Percentiles rank a stretch among this genome's conserved stretches.
These are phyloP conservation scores for Astragalus membranaceus DNA, from an alignment of 306 rosid genomes.

Conservation along the genomic window DNA sequence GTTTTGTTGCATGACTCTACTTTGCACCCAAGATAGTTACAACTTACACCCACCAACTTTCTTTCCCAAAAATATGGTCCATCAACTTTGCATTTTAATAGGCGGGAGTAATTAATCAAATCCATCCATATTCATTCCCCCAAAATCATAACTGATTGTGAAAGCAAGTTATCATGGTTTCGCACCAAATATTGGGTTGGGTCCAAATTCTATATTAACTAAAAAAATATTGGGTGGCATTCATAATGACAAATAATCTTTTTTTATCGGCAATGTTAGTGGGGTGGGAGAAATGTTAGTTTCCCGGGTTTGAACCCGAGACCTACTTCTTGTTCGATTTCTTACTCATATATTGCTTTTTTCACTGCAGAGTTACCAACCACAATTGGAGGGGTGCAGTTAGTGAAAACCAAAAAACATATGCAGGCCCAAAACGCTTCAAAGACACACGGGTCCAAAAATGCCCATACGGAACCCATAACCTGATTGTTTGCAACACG, in stretches of 20 bases:
- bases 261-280: too few species aligned
- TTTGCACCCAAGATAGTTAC: conserved; percentile 36
- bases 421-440: too few species aligned
- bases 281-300: too few species aligned
- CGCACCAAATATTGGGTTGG: neutral
- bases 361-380: too few species aligned
- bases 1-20: conserved; percentile 43
- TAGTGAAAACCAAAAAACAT: too few species aligned
- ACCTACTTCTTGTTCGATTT: too few species aligned
- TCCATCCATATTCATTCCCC: neutral
- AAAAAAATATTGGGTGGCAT: neutral
- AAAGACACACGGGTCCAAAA: too few species aligned
- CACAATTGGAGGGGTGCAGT: too few species aligned
- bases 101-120: neutral
- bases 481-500: too few species aligned
- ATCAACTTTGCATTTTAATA: conserved; percentile 44
- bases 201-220: neutral
- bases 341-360: too few species aligned
- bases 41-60: conserved; percentile 53
- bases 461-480: too few species aligned
- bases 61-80: conserved; percentile 32
- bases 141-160: neutral
- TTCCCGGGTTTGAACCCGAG: too few species aligned
- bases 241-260: neutral
- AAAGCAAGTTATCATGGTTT: conserved; percentile 19